These are phyloP conservation scores for Thielaviopsis cerberus DNA, from an alignment of 2,329 filamentous ascomycete species.

Conservation along the genomic window DNA sequence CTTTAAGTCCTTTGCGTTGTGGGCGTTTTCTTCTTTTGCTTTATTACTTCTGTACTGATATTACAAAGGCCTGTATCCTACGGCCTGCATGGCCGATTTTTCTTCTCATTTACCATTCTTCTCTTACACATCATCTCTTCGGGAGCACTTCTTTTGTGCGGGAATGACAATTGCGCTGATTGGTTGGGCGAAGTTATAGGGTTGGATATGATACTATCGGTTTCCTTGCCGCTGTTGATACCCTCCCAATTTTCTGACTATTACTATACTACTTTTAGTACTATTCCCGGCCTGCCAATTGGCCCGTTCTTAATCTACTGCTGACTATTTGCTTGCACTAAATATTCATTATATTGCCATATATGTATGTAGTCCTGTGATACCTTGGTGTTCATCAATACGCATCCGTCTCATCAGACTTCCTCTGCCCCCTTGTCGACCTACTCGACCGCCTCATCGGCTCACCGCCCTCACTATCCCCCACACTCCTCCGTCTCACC, in stretches of 20 bases:
- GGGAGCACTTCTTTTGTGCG: background rate
- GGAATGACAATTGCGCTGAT: background rate
- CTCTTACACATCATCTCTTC: too few relatives aligned
- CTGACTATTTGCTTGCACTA: background rate
- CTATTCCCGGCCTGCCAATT: background rate
- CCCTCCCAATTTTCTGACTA: background rate
- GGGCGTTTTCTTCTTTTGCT: background rate
- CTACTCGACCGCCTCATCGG: slow-evolving; percentile 2
- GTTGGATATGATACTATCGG: background rate
- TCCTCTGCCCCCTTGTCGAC: slow-evolving; percentile 3
- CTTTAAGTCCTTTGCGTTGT: background rate
- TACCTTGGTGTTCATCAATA: background rate
- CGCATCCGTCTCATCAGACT: background rate
- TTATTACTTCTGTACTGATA: background rate
- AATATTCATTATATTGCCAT: background rate
- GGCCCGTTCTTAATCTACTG: background rate
- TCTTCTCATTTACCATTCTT: too few relatives aligned
- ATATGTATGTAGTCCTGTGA: slow-evolving; percentile 1
- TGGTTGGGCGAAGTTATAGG: background rate
- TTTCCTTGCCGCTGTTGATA: background rate
- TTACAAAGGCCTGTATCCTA: background rate
- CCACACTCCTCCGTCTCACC: background rate
- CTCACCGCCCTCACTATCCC: background rate
- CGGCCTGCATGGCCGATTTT: background rate
- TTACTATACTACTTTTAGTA: too few relatives aligned